Percentiles rank a stretch among this genome's conserved stretches.
These are phyloP conservation scores for Neonectria magnoliae DNA, from an alignment of 2,329 filamentous ascomycete species.

Conservation along the genomic window DNA sequence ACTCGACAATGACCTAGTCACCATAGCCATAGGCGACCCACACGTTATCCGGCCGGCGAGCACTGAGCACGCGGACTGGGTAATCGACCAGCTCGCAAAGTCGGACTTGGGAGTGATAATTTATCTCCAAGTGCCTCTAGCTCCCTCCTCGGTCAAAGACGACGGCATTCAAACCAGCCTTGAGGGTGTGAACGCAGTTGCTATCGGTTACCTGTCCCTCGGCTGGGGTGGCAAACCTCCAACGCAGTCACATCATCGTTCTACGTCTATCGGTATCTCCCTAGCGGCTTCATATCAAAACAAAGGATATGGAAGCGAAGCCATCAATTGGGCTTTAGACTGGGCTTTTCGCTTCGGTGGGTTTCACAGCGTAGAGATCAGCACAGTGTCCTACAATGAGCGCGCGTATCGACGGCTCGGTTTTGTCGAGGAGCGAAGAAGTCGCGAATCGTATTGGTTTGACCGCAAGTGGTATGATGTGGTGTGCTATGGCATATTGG, in stretches of 20 bases:
- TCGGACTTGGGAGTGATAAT: conserved; percentile 11
- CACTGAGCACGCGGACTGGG: not conserved
- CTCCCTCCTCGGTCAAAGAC: too few species aligned
- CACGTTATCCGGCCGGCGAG: conserved; percentile 8
- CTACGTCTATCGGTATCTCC: conserved; percentile 46
- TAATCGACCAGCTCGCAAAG: conserved; percentile 7
- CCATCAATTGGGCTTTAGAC: conserved; percentile 57
- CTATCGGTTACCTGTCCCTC: conserved; percentile 26
- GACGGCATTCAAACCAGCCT: not conserved
- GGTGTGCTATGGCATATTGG: conserved; percentile 50
- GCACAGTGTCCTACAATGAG: conserved; percentile 54
- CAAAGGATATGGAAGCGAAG: conserved; percentile 57
- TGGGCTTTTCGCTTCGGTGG: conserved; percentile 58
- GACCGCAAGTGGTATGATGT: conserved; percentile 53
- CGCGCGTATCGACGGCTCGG: conserved; percentile 58
- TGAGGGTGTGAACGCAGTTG: not conserved
- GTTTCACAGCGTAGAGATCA: conserved; percentile 55
- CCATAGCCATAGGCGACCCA: conserved; percentile 12
- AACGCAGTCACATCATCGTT: not conserved
- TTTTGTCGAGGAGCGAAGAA: conserved; percentile 55
- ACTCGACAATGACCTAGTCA: conserved; percentile 23
- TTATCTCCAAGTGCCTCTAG: conserved; percentile 9
- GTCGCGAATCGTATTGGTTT: conserved; percentile 54
- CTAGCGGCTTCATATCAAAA: conserved; percentile 49
- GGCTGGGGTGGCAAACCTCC: conserved; percentile 10